phyloP scores from a whole-genome alignment of 129 eudicot species.

The Sambucus nigra region DNA sequence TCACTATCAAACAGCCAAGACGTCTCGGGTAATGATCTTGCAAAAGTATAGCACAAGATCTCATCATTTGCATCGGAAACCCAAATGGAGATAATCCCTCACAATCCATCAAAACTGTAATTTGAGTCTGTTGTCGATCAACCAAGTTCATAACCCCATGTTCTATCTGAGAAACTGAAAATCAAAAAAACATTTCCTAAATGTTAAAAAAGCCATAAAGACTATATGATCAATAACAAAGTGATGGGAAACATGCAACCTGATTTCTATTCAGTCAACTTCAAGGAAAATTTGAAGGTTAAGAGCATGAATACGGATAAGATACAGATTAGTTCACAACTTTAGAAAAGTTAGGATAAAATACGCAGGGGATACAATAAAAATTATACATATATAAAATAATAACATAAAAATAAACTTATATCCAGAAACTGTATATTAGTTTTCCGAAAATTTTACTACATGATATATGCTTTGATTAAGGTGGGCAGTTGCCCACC shows the following conservation, averaged over 20 bases:
- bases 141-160: slow-evolving; percentile 54
- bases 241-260: neutral
- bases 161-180: slow-evolving; percentile 70
- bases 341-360: too few species aligned
- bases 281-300: too few species aligned
- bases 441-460: too few species aligned
- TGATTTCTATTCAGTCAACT: too few species aligned
- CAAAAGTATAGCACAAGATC: slow-evolving; percentile 59
- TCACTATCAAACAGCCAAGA: slow-evolving; percentile 54
- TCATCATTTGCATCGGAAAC: slow-evolving; percentile 56
- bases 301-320: too few species aligned
- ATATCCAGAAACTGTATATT: too few species aligned
- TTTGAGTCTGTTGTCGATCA: slow-evolving; percentile 37
- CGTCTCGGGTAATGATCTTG: slow-evolving; percentile 83
- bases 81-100: slow-evolving; percentile 65
- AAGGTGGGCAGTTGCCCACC: too few species aligned
- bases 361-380: too few species aligned
- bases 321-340: too few species aligned
- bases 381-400: too few species aligned
- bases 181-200: slow-evolving; percentile 3
- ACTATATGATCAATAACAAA: neutral
- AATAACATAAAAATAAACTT: too few species aligned
- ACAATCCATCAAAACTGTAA: slow-evolving; percentile 77
- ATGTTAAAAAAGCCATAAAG: neutral
- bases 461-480: too few species aligned